Conservation (phyloP, 1,284 basidiomycete genomes). For the Moesziomyces aphidis region DNA sequence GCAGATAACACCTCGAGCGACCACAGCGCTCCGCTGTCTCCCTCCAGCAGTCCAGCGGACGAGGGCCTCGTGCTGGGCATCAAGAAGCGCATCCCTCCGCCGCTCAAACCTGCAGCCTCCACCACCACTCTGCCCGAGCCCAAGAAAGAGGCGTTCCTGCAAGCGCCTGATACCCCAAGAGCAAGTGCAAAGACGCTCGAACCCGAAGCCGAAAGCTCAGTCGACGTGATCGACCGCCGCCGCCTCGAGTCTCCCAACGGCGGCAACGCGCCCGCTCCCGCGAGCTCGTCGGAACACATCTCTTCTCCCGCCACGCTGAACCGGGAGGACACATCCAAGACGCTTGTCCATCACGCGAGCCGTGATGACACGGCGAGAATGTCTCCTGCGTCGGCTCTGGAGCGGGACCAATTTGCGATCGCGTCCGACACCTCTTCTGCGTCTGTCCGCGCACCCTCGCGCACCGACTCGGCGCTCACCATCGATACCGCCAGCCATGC, state of each 20-base stretch:
- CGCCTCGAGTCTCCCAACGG: not conserved
- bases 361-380: constrained; percentile 1
- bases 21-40: constrained; percentile 24
- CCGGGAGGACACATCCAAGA: constrained; percentile 36
- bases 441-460: constrained; percentile 6
- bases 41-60: constrained; percentile 41
- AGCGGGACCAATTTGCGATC: constrained; percentile 19
- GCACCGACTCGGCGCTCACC: constrained; percentile 16
- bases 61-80: constrained; percentile 52
- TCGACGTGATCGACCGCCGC: constrained; percentile 6
- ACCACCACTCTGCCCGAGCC: constrained; percentile 22
- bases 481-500: constrained; percentile 18
- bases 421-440: constrained; percentile 18
- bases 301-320: constrained; percentile 8
- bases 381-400: constrained; percentile 11
- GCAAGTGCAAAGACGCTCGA: constrained; percentile 26
- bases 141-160: constrained; percentile 26
- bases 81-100: constrained; percentile 44
- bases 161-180: constrained; percentile 41
- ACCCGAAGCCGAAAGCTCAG: constrained; percentile 12
- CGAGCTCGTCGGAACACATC: constrained; percentile 3
- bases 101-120: constrained; percentile 17
- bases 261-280: not conserved
- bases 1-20: constrained; percentile 41
- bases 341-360: constrained; percentile 13